Conservation (phyloP, 306 rosid genomes). For the Quercus aquifolioides region DNA sequence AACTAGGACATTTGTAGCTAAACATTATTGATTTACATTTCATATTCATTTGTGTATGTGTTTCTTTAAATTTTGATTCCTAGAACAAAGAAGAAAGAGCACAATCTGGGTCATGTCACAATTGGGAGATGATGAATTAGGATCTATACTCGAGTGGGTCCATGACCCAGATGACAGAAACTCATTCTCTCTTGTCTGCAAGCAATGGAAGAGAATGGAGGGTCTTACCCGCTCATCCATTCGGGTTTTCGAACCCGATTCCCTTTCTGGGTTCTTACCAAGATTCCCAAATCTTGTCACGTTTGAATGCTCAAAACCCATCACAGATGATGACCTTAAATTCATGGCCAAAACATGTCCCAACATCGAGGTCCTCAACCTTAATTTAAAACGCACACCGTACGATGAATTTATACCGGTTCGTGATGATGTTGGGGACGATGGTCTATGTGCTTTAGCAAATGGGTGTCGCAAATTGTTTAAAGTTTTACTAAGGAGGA, state of each 20-base stretch:
- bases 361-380: constrained; percentile 11
- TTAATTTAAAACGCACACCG: neutral
- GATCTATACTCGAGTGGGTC: constrained; percentile 11
- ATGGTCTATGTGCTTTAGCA: constrained; percentile 16
- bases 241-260: constrained; percentile 6
- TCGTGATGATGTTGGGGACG: constrained; percentile 15
- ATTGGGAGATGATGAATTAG: constrained; percentile 23
- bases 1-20: too few relatives aligned
- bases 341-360: constrained; percentile 23
- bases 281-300: constrained; percentile 23
- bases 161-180: constrained; percentile 5
- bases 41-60: neutral
- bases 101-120: neutral
- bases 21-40: too few relatives aligned
- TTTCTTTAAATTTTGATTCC: neutral
- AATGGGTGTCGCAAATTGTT: constrained; percentile 2
- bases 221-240: constrained; percentile 20
- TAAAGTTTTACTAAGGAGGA: constrained; percentile 18
- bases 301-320: constrained; percentile 7
- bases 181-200: constrained; percentile 23
- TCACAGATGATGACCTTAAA: constrained; percentile 12
- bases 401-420: neutral
- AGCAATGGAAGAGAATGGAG: constrained; percentile 24
- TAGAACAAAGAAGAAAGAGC: neutral
- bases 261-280: constrained; percentile 3